Evolutionary conservation across 2,329 filamentous ascomycete species (phyloP).

Genomic region (Thielaviopsis euricoi): DNA sequence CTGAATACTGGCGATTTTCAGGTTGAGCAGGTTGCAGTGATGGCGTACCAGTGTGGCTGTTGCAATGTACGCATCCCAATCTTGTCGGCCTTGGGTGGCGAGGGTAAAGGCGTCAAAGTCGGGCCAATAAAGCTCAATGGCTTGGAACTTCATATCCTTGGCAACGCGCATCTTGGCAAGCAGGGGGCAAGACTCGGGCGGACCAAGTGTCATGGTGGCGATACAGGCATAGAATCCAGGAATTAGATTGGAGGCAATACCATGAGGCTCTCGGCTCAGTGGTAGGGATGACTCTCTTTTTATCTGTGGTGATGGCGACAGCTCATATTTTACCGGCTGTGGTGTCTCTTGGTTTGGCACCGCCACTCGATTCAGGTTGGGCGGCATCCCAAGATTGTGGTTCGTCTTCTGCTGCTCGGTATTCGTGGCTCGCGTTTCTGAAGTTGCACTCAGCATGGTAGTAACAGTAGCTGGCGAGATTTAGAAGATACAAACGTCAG

Average conservation of each 20-base stretch:
- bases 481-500: too few relatives aligned
- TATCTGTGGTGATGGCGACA: too few relatives aligned
- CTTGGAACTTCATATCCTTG: slow-evolving; percentile 11
- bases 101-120: slow-evolving; percentile 12
- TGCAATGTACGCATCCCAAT: background rate
- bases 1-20: slow-evolving; percentile 14
- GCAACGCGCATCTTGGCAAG: slow-evolving; percentile 13
- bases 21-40: slow-evolving; percentile 6
- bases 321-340: too few relatives aligned
- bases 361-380: too few relatives aligned
- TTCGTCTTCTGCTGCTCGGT: too few relatives aligned
- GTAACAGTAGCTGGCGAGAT: too few relatives aligned
- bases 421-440: too few relatives aligned
- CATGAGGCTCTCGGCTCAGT: background rate
- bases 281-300: background rate
- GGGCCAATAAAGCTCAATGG: slow-evolving; percentile 15
- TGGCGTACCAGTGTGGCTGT: slow-evolving; percentile 6
- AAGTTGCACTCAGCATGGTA: too few relatives aligned
- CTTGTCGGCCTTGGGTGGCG: background rate
- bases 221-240: slow-evolving; percentile 12
- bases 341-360: too few relatives aligned
- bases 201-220: slow-evolving; percentile 15
- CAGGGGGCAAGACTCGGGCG: slow-evolving; percentile 11
- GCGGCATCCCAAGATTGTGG: too few relatives aligned
- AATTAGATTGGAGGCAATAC: background rate